Evolutionary conservation across 139 green algal species (phyloP), one percentile per base, ranked within the genome.

Genomic region (Chlorella vulgaris): DNA sequence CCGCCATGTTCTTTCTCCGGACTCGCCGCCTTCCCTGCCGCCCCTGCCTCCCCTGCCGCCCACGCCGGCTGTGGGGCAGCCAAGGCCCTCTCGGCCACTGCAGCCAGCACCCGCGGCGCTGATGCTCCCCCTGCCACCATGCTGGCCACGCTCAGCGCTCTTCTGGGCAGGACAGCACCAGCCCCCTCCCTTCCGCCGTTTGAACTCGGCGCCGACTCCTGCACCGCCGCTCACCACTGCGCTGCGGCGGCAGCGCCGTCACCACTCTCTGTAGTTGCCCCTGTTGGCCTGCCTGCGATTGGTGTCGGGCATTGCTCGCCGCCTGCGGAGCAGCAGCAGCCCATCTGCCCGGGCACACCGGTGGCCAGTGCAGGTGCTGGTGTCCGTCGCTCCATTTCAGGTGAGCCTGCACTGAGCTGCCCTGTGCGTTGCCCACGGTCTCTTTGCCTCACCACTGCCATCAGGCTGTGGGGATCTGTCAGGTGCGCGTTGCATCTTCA

Each of bases 371-470:
- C 71, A 47, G 15, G 50, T 35, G 2, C 50, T 24, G 63, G 29
- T 31, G 22, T 24, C 50, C 71, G 71, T 33, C 71, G 33, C 71
- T 67, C 51, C 33, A 78, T 67, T 26, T 67, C 71, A 67, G 71
- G 71, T 78, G 51, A 33, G 71, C 35, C 5, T 36, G 18, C 15
- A n/a, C 18, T 65, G 22, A 24, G 47, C 47, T 55, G 47, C 10
- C 15, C 47, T 24, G 10, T 10, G 13, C 13, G 15, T 55, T 15
- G 47, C 10, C 15, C 13, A 55, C 47, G 47, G 47, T 55, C 15
- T 10, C 10, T 55, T 10, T 15, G 13, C 10, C 15, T 10, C 47
- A 55, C 47, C 47, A 55, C 15, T 55, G 47, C n/a, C n/a, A n/a
- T n/a, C n/a, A n/a, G n/a, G n/a, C n/a, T n/a, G 47, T 55, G 10